These are phyloP conservation scores for Chytriomyces sp. DNA, from an alignment of 192 early-diverging fungal species.

Conservation along the genomic window DNA sequence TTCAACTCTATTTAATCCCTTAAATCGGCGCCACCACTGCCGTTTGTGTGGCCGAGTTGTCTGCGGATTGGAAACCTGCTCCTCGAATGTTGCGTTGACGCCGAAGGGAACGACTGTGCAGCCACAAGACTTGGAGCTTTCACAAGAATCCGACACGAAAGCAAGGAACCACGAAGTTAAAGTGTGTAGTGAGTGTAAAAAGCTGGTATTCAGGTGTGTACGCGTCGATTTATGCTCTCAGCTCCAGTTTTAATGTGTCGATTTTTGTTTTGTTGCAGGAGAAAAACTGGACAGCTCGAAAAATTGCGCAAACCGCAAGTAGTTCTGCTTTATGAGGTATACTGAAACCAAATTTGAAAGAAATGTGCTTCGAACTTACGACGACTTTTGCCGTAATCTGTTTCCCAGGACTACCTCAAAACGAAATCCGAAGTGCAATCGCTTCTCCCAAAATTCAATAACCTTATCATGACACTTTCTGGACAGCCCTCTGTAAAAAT, in stretches of 20 bases:
- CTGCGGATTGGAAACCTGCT: conserved; percentile 44
- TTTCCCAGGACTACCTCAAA: conserved; percentile 6
- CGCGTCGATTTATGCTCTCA: not conserved
- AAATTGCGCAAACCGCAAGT: conserved; percentile 19
- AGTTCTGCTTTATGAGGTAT: conserved; percentile 26
- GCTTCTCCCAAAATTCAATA: conserved; percentile 52
- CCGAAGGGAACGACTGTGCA: conserved; percentile 1
- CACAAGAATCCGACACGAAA: not conserved
- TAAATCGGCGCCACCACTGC: conserved; percentile 57
- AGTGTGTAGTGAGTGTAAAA: conserved; percentile 45
- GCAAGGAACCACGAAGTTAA: conserved; percentile 24
- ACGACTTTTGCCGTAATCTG: not conserved
- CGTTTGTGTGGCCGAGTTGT: conserved; percentile 58
- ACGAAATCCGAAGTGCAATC: conserved; percentile 39
- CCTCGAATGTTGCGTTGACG: conserved; percentile 17
- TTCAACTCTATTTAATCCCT: conserved; percentile 39
- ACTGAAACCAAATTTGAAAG: no score
- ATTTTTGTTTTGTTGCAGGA: conserved; percentile 3
- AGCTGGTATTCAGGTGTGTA: conserved; percentile 42
- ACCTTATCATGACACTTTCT: conserved; percentile 41
- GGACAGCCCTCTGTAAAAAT: conserved; percentile 26
- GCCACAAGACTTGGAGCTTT: no score
- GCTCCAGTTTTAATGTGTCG: not conserved
- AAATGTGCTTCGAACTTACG: no score
- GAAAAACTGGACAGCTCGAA: conserved; percentile 8